Conservation (phyloP, 805 yeast genomes). For the Pichia cabralensis region DNA sequence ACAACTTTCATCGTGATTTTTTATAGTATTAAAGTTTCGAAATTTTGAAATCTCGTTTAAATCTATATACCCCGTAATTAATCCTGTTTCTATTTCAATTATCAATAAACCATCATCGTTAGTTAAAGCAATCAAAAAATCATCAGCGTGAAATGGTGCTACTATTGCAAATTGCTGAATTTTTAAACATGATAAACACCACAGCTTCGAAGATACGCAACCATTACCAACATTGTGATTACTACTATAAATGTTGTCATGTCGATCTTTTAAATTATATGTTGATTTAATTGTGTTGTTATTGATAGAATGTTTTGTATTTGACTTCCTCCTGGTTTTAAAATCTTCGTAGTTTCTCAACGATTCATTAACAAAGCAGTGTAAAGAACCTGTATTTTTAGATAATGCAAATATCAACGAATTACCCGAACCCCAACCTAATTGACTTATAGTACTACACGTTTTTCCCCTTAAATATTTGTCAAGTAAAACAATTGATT, state of each 20-base stretch:
- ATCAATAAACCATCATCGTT: slow-evolving; percentile 17
- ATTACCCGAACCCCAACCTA: slow-evolving; percentile 44
- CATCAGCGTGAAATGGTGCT: slow-evolving; percentile 1
- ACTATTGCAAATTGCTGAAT: slow-evolving; percentile 12
- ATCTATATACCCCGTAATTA: slow-evolving; percentile 3
- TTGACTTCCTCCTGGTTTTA: slow-evolving; percentile 1
- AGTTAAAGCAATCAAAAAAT: slow-evolving; percentile 16
- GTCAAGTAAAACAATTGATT: slow-evolving; percentile 44
- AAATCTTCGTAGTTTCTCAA: slow-evolving; percentile 11
- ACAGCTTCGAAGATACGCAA: no score
- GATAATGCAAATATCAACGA: slow-evolving; percentile 41
- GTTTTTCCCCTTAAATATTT: slow-evolving; percentile 56
- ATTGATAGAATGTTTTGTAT: no score
- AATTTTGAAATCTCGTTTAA: background rate
- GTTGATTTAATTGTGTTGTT: slow-evolving; percentile 9
- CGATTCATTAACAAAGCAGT: slow-evolving; percentile 44
- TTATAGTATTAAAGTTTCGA: no score
- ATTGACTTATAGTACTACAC: slow-evolving; percentile 38
- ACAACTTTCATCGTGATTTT: no score
- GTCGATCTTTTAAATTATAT: no score
- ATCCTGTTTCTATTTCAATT: slow-evolving; percentile 13
- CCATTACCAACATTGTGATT: no score
- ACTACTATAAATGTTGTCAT: no score
- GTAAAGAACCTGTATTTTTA: slow-evolving; percentile 46
- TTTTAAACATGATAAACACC: slow-evolving; percentile 35